Percentiles rank a stretch among this genome's conserved stretches.
phyloP scores from a whole-genome alignment of 1,284 basidiomycete genomes.

The Apiotrichum veenhuisii region DNA sequence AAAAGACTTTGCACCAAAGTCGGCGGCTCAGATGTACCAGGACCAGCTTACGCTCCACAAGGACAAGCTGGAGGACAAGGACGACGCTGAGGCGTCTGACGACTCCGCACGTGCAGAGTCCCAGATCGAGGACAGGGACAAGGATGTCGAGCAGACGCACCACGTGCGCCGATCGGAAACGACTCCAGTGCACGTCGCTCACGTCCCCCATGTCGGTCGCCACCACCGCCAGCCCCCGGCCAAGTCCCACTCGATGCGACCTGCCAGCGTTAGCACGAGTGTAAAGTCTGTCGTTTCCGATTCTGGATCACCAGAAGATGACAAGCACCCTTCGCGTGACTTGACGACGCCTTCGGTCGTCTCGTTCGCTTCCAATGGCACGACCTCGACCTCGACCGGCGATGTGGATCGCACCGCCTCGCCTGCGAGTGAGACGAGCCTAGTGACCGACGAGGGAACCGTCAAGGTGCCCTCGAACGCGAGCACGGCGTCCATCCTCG shows the following conservation, averaged over 20 bases:
- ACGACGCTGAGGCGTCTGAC: background rate
- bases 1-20: slow-evolving; percentile 21
- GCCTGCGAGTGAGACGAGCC: background rate
- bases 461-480: background rate
- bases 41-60: background rate
- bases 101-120: background rate
- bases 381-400: background rate
- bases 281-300: background rate
- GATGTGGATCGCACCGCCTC: background rate
- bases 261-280: background rate
- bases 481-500: slow-evolving; percentile 40
- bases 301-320: background rate
- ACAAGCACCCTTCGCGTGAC: background rate
- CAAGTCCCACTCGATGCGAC: no score
- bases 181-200: background rate
- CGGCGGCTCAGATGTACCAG: background rate
- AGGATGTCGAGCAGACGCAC: background rate
- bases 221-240: no score
- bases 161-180: slow-evolving; percentile 12
- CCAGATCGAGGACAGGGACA: background rate
- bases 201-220: background rate
- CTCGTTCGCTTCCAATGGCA: background rate
- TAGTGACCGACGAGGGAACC: background rate
- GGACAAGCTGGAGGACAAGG: background rate
- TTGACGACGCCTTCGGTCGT: background rate